These are phyloP conservation scores for Phascolomyces articulosus DNA, from an alignment of 371 early-diverging fungal genomes.

Conservation along the genomic window DNA sequence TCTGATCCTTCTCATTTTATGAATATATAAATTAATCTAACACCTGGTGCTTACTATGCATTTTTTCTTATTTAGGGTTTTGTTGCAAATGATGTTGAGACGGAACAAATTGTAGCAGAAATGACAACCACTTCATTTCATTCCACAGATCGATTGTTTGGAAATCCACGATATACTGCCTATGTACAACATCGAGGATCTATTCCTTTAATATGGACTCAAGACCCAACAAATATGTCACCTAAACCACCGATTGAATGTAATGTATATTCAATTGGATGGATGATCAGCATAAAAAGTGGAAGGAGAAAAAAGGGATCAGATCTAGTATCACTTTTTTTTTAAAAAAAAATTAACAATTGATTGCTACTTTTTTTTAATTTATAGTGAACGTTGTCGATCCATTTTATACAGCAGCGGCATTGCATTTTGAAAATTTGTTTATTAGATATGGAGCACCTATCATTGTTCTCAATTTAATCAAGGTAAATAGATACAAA, in stretches of 20 bases:
- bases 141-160: conserved; percentile 51
- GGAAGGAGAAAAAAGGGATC: too few species aligned
- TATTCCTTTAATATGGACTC: conserved; percentile 95
- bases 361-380: background rate
- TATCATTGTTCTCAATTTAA: conserved; percentile 87
- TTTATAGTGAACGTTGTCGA: conserved; percentile 80
- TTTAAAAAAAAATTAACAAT: background rate
- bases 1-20: too few species aligned
- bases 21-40: too few species aligned
- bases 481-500: conserved; percentile 68
- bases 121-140: conserved; percentile 86
- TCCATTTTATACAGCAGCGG: conserved; percentile 92
- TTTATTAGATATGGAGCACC: conserved; percentile 89
- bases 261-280: too few species aligned
- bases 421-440: conserved; percentile 91
- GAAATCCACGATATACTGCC: conserved; percentile 84
- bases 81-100: conserved; percentile 99
- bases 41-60: too few species aligned
- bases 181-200: conserved; percentile 97
- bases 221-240: conserved; percentile 89
- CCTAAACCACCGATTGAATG: conserved; percentile 95
- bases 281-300: too few species aligned
- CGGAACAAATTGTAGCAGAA: conserved; percentile 96
- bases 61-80: conserved; percentile 63
- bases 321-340: background rate